Conservation (phyloP, 192 early-diverging fungal genomes). For the Gonapodya prolifera region DNA sequence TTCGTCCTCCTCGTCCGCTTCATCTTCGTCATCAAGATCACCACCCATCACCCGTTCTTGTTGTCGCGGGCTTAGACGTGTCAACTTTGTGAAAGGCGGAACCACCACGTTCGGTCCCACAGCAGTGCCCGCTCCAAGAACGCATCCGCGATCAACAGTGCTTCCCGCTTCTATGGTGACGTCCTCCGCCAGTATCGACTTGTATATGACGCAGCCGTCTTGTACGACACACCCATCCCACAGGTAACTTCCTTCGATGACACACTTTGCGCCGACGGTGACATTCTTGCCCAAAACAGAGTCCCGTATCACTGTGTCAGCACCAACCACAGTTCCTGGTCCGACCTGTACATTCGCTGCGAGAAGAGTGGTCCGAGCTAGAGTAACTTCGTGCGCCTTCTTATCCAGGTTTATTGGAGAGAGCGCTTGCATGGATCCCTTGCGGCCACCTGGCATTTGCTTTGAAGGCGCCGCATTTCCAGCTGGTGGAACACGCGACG, state of each 20-base stretch:
- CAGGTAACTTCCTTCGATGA: conserved; percentile 70
- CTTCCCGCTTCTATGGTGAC: conserved; percentile 54
- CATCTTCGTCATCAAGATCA: conserved; percentile 41
- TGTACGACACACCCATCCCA: conserved; percentile 66
- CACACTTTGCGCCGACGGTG: conserved; percentile 61
- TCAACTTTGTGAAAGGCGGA: conserved; percentile 41
- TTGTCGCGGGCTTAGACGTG: background rate
- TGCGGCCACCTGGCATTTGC: conserved; percentile 55
- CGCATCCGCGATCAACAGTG: conserved; percentile 55
- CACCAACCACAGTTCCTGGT: conserved; percentile 55
- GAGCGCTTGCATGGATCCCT: conserved; percentile 24
- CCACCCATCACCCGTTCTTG: conserved; percentile 12
- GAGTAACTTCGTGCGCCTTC: background rate
- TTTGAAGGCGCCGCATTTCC: conserved; percentile 34
- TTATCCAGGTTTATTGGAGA: background rate
- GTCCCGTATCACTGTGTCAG: conserved; percentile 51
- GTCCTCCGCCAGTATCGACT: conserved; percentile 63
- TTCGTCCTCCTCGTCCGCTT: conserved; percentile 27
- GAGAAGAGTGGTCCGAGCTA: conserved; percentile 40
- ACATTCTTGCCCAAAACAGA: conserved; percentile 79
- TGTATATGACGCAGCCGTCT: conserved; percentile 47
- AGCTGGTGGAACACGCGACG: background rate
- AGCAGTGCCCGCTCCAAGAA: conserved; percentile 47
- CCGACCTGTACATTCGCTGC: conserved; percentile 78
- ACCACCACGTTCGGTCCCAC: conserved; percentile 63